A percentile compares a stretch with the other conserved stretches of the same genome.
Evolutionary conservation across 305 asterid genomes (phyloP).

Genomic region (Caryopteris hybrid): DNA sequence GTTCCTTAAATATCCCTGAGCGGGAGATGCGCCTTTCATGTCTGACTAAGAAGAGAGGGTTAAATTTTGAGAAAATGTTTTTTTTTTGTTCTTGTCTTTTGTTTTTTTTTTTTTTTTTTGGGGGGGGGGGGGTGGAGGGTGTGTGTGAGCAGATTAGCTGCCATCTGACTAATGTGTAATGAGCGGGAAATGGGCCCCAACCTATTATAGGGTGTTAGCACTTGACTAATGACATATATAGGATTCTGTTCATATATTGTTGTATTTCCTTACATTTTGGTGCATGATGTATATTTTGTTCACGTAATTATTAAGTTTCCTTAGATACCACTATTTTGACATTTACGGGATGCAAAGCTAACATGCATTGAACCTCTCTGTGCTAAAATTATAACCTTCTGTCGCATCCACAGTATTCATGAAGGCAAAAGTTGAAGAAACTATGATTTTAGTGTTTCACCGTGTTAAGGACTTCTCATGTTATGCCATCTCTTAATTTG

Average conservation of each 20-base stretch:
- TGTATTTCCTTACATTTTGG: not conserved
- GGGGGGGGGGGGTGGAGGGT: too few species aligned
- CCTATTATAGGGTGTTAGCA: not conserved
- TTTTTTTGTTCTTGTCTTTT: too few species aligned
- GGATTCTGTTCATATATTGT: not conserved
- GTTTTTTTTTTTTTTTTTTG: too few species aligned
- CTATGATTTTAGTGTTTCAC: not conserved
- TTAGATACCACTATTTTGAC: not conserved
- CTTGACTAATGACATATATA: not conserved
- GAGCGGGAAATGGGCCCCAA: not conserved
- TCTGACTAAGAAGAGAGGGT: not conserved
- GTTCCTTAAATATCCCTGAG: not conserved
- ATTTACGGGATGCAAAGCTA: not conserved
- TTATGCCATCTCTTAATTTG: not conserved
- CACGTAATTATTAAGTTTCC: not conserved
- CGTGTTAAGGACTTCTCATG: not conserved
- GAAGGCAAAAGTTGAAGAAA: not conserved
- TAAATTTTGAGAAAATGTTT: not conserved
- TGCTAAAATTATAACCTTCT: not conserved
- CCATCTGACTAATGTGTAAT: not conserved
- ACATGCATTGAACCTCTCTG: not conserved
- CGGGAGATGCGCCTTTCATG: too few species aligned
- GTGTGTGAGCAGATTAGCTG: not conserved
- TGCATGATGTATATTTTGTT: not conserved
- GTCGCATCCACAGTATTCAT: not conserved